A percentile compares a stretch with the other conserved stretches of the same genome.
phyloP scores from a whole-genome alignment of 2,329 filamentous ascomycete species.

The Dothistroma pini region DNA sequence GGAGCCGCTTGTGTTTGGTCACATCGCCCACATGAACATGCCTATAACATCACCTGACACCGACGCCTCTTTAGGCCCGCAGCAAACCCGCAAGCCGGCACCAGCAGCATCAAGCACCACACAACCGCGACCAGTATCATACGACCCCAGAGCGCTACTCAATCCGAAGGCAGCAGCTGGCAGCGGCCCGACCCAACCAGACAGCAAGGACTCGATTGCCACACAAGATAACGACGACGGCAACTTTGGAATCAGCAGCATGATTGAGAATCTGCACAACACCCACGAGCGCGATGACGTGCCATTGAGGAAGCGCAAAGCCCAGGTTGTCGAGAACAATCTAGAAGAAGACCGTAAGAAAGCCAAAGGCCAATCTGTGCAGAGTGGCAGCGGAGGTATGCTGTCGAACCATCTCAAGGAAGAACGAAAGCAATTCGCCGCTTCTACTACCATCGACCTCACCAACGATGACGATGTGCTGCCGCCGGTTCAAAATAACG shows the following conservation, averaged over 20 bases:
- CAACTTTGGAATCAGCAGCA: conserved; percentile 49
- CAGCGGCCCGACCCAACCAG: conserved; percentile 5
- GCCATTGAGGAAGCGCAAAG: conserved; percentile 62
- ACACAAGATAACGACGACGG: neutral
- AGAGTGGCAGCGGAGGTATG: conserved; percentile 51
- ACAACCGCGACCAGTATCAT: conserved; percentile 7
- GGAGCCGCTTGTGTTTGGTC: neutral
- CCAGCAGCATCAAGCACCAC: conserved; percentile 8
- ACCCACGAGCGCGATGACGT: conserved; percentile 61
- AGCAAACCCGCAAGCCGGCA: conserved; percentile 29
- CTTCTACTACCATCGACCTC: conserved; percentile 43
- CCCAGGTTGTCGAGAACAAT: conserved; percentile 37
- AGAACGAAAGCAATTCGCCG: conserved; percentile 47
- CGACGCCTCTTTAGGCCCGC: conserved; percentile 27
- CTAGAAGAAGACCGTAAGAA: conserved; percentile 37
- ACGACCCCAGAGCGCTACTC: conserved; percentile 24
- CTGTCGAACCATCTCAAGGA: conserved; percentile 66
- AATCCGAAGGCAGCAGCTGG: conserved; percentile 20
- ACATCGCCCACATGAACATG: neutral
- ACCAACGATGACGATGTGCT: conserved; percentile 46
- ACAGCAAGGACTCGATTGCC: neutral
- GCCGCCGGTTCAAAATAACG: conserved; percentile 12
- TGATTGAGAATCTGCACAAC: conserved; percentile 74
- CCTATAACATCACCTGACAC: conserved; percentile 3
- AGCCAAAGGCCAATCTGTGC: conserved; percentile 42